Base-by-base conservation (phyloP, 176 grass and related monocot genomes). In the Zizania latifolia region DNA sequence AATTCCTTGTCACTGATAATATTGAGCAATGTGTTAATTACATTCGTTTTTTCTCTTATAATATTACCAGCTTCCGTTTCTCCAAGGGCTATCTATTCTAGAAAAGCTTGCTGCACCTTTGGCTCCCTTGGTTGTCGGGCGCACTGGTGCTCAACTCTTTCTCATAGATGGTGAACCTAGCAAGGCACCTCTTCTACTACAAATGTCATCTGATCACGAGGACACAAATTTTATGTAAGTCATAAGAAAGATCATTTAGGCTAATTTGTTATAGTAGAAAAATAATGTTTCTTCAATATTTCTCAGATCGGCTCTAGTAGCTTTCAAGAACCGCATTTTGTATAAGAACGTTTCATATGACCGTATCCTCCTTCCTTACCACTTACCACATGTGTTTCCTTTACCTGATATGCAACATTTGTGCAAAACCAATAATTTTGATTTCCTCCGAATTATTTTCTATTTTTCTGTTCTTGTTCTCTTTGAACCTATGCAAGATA, bases 341-440 rank as follows among this genome's bases (percentile, higher is more conserved):
- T 97, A 97, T 82, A 90, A 90, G 13, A 97, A 97, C 74, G 88
- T 97, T 80, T 93, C 86, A 35, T 93, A 93, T 50, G 93, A 97
- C 33, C 90, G 93, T 97, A 93, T 97, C 90, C 90, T 97, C 90
- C 90, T 82, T 84, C 39, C 35, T 26, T 50, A 19, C 13, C 0
- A 62, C 29, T 26, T 50, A 15, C 9, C 0, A 62, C 51, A 75
- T 53, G 35, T n/a, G 54, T 54, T 75, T 68, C 15, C 1, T 68
- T 17, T 43, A 27, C 8, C 68, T 80, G 40, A 81, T 74, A 23
- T 19, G 12, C 62, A 59, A 15, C 30, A 34, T 36, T 13, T 29
- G 51, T 23, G 30, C 7, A 60, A 80, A 19, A 1, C 0, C 1
- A 28, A 26, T 60, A 61, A 14, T 71, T 5, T 26, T 21, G 2